Evolutionary conservation across 768 basidiomycete genomes (phyloP).

Genomic region (Panellus pusillus): DNA sequence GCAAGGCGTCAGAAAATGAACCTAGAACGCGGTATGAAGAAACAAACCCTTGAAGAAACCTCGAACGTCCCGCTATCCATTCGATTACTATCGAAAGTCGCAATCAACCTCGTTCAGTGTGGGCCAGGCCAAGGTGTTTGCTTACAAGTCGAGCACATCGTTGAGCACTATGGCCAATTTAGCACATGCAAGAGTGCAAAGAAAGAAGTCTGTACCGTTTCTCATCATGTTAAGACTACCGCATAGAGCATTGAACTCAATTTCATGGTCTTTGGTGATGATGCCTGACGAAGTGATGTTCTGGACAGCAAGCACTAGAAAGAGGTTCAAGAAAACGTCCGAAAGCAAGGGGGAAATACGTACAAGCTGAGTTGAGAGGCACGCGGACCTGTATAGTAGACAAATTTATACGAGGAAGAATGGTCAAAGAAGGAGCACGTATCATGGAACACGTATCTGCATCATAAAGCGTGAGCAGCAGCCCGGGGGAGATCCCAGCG

Average conservation of each 20-base stretch:
- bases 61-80: slow-evolving; percentile 89
- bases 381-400: slow-evolving; percentile 67
- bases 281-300: slow-evolving; percentile 84
- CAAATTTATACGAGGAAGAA: slow-evolving; percentile 5
- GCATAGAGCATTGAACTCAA: slow-evolving; percentile 85
- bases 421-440: slow-evolving; percentile 34
- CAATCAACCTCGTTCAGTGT: not conserved
- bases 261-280: slow-evolving; percentile 72
- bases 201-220: slow-evolving; percentile 50
- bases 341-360: slow-evolving; percentile 26
- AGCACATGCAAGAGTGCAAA: slow-evolving; percentile 44
- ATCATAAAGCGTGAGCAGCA: not conserved
- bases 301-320: slow-evolving; percentile 76
- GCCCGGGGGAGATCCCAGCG: slow-evolving; percentile 4
- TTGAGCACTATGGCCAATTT: slow-evolving; percentile 34
- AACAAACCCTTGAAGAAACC: slow-evolving; percentile 51
- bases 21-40: not conserved
- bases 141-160: slow-evolving; percentile 79
- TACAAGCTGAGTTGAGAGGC: slow-evolving; percentile 74
- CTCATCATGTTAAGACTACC: slow-evolving; percentile 88
- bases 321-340: not conserved
- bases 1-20: slow-evolving; percentile 3
- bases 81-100: slow-evolving; percentile 54
- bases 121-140: slow-evolving; percentile 10
- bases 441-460: slow-evolving; percentile 79